A percentile compares a stretch with the other conserved stretches of the same genome.
Evolutionary conservation across 306 rosid genomes (phyloP).

Genomic region (Cucumis cinereus): DNA sequence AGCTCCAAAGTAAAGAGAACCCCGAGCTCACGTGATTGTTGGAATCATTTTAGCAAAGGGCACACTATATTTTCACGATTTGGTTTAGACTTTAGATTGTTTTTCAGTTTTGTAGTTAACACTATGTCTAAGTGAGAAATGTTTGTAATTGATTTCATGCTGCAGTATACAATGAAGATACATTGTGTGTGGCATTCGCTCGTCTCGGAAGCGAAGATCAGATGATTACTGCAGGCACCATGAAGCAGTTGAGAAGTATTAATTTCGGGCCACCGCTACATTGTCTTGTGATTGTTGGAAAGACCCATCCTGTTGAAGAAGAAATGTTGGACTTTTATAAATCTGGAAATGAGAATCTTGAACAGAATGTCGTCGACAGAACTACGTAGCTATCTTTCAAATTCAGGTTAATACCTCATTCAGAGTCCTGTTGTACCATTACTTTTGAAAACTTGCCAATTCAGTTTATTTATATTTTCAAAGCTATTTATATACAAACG

Average conservation of each 20-base stretch:
- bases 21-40: neutral
- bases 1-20: neutral
- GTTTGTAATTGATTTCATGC: neutral
- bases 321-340: conserved; percentile 76
- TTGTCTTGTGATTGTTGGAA: conserved; percentile 78
- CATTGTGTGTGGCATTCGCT: conserved; percentile 82
- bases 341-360: conserved; percentile 13
- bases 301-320: conserved; percentile 83
- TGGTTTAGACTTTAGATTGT: neutral
- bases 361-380: neutral
- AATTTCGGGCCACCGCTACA: conserved; percentile 91
- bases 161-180: conserved; percentile 56
- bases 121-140: neutral
- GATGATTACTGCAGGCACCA: conserved; percentile 56
- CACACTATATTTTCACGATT: neutral
- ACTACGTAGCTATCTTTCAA: neutral
- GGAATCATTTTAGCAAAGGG: neutral
- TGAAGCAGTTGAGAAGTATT: conserved; percentile 50
- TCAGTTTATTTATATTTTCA: neutral
- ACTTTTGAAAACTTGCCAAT: neutral
- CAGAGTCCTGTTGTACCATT: neutral
- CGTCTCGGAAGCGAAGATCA: conserved; percentile 85
- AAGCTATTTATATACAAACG: neutral
- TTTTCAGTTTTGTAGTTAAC: neutral
- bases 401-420: neutral